These are phyloP conservation scores for Aspergillus cejpii DNA, from an alignment of 2,329 filamentous ascomycete genomes.

Conservation along the genomic window DNA sequence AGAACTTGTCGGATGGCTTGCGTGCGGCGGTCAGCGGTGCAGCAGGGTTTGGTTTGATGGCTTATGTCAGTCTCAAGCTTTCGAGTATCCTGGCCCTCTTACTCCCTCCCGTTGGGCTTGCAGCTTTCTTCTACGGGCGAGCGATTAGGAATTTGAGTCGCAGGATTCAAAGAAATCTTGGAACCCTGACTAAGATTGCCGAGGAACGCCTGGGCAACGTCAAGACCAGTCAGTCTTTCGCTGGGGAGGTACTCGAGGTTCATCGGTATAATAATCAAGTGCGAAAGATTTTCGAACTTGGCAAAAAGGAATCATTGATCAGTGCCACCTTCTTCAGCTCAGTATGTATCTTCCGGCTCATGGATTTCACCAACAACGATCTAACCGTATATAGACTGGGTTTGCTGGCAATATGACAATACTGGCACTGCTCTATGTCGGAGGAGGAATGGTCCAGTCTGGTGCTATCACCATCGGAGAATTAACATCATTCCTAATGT, in stretches of 20 bases:
- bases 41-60: conserved; percentile 87
- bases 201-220: conserved; percentile 97
- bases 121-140: conserved; percentile 86
- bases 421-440: conserved; percentile 79
- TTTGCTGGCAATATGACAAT: conserved; percentile 97
- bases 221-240: conserved; percentile 92
- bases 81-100: conserved; percentile 80
- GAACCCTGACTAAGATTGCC: conserved; percentile 89
- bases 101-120: conserved; percentile 83
- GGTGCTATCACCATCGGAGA: conserved; percentile 87
- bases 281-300: conserved; percentile 82
- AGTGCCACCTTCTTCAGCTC: conserved; percentile 83
- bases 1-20: conserved; percentile 94
- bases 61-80: conserved; percentile 87
- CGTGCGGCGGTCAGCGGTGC: conserved; percentile 81
- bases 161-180: conserved; percentile 88
- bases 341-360: conserved; percentile 28
- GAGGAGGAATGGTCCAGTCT: conserved; percentile 79
- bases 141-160: conserved; percentile 83
- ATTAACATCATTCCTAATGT: conserved; percentile 96
- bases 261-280: conserved; percentile 87
- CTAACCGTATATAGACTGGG: conserved; percentile 57
- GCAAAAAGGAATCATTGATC: conserved; percentile 77
- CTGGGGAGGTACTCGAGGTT: conserved; percentile 85
- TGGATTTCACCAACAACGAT: background rate